Base-by-base conservation (phyloP, 495 filamentous ascomycete species). In the Aspergillus steynii region DNA sequence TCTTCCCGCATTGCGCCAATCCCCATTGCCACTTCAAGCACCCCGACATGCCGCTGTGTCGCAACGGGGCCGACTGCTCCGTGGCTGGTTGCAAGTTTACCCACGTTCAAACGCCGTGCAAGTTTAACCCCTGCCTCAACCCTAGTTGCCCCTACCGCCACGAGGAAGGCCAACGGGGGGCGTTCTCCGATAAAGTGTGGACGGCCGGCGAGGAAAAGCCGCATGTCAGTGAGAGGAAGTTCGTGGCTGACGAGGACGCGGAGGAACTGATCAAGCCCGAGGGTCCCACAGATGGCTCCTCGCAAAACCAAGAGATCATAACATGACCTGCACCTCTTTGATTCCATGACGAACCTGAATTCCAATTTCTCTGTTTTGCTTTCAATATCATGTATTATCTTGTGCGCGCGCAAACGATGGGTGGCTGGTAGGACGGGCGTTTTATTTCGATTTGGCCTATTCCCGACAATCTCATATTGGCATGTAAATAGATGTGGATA, bases 1-100 rank as follows among this genome's bases (percentile, higher is more conserved):
- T 94, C 82, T 97, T 86, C 73, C 93, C 95, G 47, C 90, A 97
- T 77, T 99, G 95, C 80, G 88, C 90, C 46, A 96, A 96, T 70
- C 82, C 88, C 7, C 75, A 82, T 59, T 99, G 95, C 70, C 85
- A 90, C 9, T 99, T 96, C 80, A 87, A 87, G 71, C 95, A 99
- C 63, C 88, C 89, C 15, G 76, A 71, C 55, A 90, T 92, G 74
- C 87, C 90, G 12, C 85, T 91, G 47, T 99, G 95, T 76, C 87
- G 92, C 53, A 98, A 98, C 68, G 96, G 96, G 26, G 90, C 90
- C 37, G 93, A 96, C 74, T 99, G 95, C 79, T 86, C 85, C 25
- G 85, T 85, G 29, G 83, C 88, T 42, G 87, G 86, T 46, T 99
- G 95, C 84, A 92, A 92, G 69, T 98, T 97, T 74, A 90, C 90